Evolutionary conservation across 164 flowering plant species (phyloP).

Genomic region (Kalanchoe fedtschenkoi): DNA sequence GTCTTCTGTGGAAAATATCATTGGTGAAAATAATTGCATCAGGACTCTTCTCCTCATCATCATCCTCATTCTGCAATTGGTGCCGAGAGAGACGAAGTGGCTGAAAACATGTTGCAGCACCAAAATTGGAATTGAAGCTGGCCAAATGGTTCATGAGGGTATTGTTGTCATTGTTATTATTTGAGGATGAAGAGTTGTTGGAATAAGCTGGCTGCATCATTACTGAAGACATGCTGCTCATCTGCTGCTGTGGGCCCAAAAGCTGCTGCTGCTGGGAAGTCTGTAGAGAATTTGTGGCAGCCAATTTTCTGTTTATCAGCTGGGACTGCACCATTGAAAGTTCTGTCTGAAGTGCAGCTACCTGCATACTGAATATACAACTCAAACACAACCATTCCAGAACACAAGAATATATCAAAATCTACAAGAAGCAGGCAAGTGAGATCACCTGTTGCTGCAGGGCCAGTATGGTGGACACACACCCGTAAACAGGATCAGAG

Average conservation of each 20-base stretch:
- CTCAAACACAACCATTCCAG: neutral
- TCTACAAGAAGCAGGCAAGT: neutral
- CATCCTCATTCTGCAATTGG: constrained; percentile 40
- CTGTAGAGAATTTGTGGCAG: constrained; percentile 51
- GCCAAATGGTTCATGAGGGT: constrained; percentile 27
- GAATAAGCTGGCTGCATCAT: constrained; percentile 60
- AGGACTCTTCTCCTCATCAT: constrained; percentile 60
- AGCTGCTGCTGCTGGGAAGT: constrained; percentile 26
- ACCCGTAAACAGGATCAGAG: constrained; percentile 86
- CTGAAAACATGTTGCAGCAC: constrained; percentile 30
- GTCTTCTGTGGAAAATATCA: constrained; percentile 19
- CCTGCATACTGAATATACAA: constrained; percentile 24
- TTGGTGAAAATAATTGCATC: constrained; percentile 23
- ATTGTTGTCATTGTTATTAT: constrained; percentile 38
- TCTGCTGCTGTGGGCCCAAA: constrained; percentile 22
- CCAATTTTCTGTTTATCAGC: constrained; percentile 53
- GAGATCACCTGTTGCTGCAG: constrained; percentile 77
- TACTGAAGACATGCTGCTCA: constrained; percentile 8
- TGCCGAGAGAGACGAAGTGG: constrained; percentile 32
- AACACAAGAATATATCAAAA: neutral
- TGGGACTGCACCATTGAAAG: constrained; percentile 62
- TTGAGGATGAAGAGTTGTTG: constrained; percentile 59
- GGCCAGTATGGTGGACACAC: constrained; percentile 82
- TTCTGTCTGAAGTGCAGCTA: constrained; percentile 64
- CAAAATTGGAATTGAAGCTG: constrained; percentile 14